Evolutionary conservation across 2,329 filamentous ascomycete genomes (phyloP), one percentile per base, ranked within the genome.

Genomic region (Phialocephala subalpina): DNA sequence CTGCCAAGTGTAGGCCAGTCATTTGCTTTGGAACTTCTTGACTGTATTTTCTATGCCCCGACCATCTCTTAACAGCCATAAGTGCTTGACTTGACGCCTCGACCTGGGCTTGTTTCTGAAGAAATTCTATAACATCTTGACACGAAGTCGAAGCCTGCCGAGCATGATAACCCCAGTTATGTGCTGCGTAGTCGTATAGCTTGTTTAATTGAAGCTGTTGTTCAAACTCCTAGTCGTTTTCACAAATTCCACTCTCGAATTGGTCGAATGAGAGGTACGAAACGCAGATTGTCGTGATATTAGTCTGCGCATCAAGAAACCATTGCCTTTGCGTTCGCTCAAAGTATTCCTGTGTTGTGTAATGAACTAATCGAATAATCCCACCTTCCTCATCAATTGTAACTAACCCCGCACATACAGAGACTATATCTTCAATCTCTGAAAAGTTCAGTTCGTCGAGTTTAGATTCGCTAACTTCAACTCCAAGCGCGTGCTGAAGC

Each of bases 401-500:
- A 16, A 62, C 53, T 35, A 77, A 60, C 11, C 75, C 74, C 56
- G 64, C 69, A 60, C 75, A 77, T 11, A 73, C 66, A 25, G 67
- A 70, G 8, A 71, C 63, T 52, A 73, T 69, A 47, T 64, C 59
- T 56, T 60, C 60, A 6, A 71, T 66, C 16, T 65, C 29, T 45
- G 62, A 20, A 9, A 72, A 35, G n/a, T 62, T 62, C 74, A 58
- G 20, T 65, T 66, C 11, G 53, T 65, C 63, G 11, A 62, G 63
- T 25, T 55, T 18, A 0, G 63, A 0, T 2, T 70, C 53, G 0
- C 67, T 76, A 1, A 60, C 1, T 36, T 80, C 77, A 0, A 81
- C 72, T 0, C 79, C 82, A n/a, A 85, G 75, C 0, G 81, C 82
- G 66, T 83, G 75, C 60, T 77, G 76, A 8, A 84, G 74, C 64